Base-by-base conservation (phyloP, 805 yeast genomes). In the Hanseniaspora singularis region DNA sequence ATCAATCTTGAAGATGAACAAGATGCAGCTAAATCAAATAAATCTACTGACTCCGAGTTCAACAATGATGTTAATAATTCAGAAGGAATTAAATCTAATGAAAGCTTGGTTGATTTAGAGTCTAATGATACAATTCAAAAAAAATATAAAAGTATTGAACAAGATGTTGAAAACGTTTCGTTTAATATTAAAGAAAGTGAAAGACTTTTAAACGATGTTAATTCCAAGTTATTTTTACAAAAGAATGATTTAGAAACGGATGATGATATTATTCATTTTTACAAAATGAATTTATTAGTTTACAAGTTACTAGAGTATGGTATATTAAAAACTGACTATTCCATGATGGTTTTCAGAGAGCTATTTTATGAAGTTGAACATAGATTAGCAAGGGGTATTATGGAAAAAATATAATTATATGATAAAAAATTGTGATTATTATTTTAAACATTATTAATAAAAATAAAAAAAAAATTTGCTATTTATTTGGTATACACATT, bases 291-390 rank as follows among this genome's bases (percentile, higher is more conserved):
- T 27, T 22, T 15, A 8, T 11, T 44, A 16, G 23, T 33, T 4
- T 44, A 33, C 26, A 37, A 44, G 19, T 15, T 44, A 19, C 27
- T 44, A 15, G 48, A 44, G 16, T 44, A 44, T 26, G 48, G 48
- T 3, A 44, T 44, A 20, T 24, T 30, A 5, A 44, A 33, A n/a
- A 22, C 19, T 14, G 38, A 38, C 2, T 22, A 23, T 43, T 31
- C 47, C 11, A 20, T 43, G 34, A 5, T 28, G 11, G 36, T 40
- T 34, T 43, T 27, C 33, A 38, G 28, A 23, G 40, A 43, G n/a
- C 9, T 28, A 12, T 43, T 43, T 20, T n/a, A 4, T 5, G 37
- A 43, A 12, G 36, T 43, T 5, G 28, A 22, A 9, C 20, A 28
- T 24, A 10, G 20, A 27, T 14, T 38, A 22, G 16, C 36, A 20